Conservation (phyloP, 495 filamentous ascomycete species). For the Daldinia childiae region DNA sequence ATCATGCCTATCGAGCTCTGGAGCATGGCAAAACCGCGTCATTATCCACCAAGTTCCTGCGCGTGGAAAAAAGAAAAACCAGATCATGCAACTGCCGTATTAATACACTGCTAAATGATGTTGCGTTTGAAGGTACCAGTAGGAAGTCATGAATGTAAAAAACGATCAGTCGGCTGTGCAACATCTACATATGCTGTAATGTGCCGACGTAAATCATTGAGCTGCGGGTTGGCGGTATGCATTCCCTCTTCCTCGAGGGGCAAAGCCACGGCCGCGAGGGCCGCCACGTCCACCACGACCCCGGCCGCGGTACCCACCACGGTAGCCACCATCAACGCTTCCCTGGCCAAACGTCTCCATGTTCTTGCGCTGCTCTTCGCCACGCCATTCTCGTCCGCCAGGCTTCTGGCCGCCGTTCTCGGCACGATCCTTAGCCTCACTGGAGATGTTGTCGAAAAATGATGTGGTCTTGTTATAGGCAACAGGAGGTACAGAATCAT, state of each 20-base stretch:
- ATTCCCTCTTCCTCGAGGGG: slow-evolving; percentile 53
- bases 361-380: slow-evolving; percentile 93
- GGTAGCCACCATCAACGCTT: slow-evolving; percentile 86
- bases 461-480: slow-evolving; percentile 85
- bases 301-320: slow-evolving; percentile 74
- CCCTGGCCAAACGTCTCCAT: slow-evolving; percentile 99
- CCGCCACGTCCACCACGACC: slow-evolving; percentile 75
- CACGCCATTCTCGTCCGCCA: slow-evolving; percentile 90
- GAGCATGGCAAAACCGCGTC: slow-evolving; percentile 42
- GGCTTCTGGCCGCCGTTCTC: slow-evolving; percentile 70
- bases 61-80: slow-evolving; percentile 39
- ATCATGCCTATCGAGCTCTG: slow-evolving; percentile 31
- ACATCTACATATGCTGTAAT: background rate
- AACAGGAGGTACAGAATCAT: slow-evolving; percentile 51
- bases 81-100: slow-evolving; percentile 41
- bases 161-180: background rate
- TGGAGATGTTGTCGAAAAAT: slow-evolving; percentile 98
- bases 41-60: slow-evolving; percentile 43
- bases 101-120: slow-evolving; percentile 42
- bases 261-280: slow-evolving; percentile 60
- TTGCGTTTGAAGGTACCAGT: slow-evolving; percentile 3
- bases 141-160: background rate
- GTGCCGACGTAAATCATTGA: slow-evolving; percentile 38
- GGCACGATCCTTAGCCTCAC: slow-evolving; percentile 89
- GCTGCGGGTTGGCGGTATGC: slow-evolving; percentile 47